Evolutionary conservation across 2,329 filamentous ascomycete species (phyloP).

Genomic region (Ophiostoma sp.): DNA sequence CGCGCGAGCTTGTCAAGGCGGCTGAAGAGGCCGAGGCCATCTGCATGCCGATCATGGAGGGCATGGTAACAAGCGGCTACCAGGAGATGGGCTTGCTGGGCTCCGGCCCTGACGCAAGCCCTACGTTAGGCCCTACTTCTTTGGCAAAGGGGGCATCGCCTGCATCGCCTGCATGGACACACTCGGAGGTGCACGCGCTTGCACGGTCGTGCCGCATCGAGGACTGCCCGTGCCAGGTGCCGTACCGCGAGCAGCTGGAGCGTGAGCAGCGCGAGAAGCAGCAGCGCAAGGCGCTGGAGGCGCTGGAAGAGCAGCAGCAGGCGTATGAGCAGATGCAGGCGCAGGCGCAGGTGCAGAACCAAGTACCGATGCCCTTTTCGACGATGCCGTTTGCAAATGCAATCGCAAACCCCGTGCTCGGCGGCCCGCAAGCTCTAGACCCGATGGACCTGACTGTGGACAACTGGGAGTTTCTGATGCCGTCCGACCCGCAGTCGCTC

Average conservation of each 20-base stretch:
- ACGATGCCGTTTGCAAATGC: background rate
- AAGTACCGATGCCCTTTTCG: background rate
- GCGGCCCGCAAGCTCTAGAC: background rate
- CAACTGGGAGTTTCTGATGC: slow-evolving; percentile 42
- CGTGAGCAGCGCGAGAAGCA: slow-evolving; percentile 14
- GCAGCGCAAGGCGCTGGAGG: slow-evolving; percentile 10
- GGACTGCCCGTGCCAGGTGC: slow-evolving; percentile 17
- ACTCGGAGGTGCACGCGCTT: background rate
- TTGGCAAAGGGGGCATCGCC: too few relatives aligned
- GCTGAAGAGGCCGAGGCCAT: background rate
- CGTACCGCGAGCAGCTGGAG: slow-evolving; percentile 14
- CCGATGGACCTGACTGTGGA: slow-evolving; percentile 27
- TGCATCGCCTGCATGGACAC: background rate
- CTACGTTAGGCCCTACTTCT: too few relatives aligned
- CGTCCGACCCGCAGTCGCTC: slow-evolving; percentile 20
- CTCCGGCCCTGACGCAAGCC: background rate
- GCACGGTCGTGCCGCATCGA: slow-evolving; percentile 12
- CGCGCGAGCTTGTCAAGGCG: background rate
- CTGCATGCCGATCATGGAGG: slow-evolving; percentile 4
- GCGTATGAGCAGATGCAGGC: background rate
- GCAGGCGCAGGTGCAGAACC: background rate
- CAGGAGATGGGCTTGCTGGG: background rate
- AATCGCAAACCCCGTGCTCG: background rate
- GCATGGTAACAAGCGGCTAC: background rate
- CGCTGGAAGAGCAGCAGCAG: background rate